A percentile compares a stretch with the other conserved stretches of the same genome.
Conservation (phyloP, 306 rosid species). For the Malus sylvestris region DNA sequence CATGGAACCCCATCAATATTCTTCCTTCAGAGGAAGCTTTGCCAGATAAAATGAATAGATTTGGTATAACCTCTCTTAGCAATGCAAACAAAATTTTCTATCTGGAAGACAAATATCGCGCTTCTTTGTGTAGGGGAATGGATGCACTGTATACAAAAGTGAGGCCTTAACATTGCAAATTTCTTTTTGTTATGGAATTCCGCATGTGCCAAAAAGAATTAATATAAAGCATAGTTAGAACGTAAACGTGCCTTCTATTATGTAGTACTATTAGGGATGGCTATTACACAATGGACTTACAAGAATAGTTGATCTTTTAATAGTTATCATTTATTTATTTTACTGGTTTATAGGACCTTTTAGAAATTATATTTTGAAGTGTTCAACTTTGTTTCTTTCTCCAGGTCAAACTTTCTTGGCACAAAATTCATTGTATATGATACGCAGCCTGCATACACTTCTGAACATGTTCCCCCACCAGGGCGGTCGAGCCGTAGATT, state of each 20-base stretch:
- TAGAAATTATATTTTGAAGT: neutral
- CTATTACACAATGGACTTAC: neutral
- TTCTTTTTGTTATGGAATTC: neutral
- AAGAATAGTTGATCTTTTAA: neutral
- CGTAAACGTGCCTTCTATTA: neutral
- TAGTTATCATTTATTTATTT: neutral
- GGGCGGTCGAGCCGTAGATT: conserved; percentile 77
- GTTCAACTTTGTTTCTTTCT: conserved; percentile 9
- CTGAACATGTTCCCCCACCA: conserved; percentile 44
- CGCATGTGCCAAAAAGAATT: neutral
- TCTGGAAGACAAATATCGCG: neutral
- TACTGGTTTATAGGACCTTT: neutral
- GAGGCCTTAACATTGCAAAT: neutral
- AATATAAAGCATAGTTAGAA: neutral
- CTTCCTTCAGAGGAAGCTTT: neutral
- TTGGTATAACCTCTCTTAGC: neutral
- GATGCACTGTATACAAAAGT: neutral
- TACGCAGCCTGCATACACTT: conserved; percentile 67
- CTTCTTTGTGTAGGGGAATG: neutral
- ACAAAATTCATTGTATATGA: conserved; percentile 82
- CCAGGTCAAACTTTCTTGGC: conserved; percentile 94
- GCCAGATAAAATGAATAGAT: too few species aligned
- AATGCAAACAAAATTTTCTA: neutral
- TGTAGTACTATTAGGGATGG: neutral
- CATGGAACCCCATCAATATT: neutral